A percentile compares a stretch with the other conserved stretches of the same genome.
Evolutionary conservation across 2,329 filamentous ascomycete genomes (phyloP).

Genomic region (Bipolaris bicolor): DNA sequence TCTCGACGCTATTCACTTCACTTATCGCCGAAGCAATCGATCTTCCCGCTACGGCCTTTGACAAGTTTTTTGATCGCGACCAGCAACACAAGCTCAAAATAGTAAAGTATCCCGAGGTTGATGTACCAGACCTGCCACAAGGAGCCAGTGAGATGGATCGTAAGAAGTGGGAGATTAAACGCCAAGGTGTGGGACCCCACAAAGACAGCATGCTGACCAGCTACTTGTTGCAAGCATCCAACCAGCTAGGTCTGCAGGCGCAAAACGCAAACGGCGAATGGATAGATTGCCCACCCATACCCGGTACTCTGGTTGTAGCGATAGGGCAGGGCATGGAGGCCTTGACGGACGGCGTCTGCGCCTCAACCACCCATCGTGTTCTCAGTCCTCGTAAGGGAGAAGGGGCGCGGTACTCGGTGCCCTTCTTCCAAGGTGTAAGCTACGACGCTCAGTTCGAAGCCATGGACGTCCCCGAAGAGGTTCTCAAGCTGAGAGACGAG

Average conservation of each 20-base stretch:
- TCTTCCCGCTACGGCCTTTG: constrained; percentile 71
- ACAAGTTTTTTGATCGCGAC: constrained; percentile 74
- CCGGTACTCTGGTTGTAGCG: constrained; percentile 81
- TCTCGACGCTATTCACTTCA: constrained; percentile 76
- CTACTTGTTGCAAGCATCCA: constrained; percentile 79
- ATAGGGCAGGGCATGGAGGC: constrained; percentile 89
- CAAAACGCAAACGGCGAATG: constrained; percentile 79
- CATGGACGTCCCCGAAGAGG: constrained; percentile 70
- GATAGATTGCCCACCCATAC: constrained; percentile 80
- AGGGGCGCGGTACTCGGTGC: constrained; percentile 78
- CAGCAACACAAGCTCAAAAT: constrained; percentile 89
- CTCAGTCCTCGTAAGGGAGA: constrained; percentile 72
- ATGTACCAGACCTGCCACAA: constrained; percentile 37
- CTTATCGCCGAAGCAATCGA: constrained; percentile 85
- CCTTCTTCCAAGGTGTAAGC: constrained; percentile 87
- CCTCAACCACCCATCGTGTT: constrained; percentile 81
- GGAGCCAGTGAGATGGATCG: constrained; percentile 42
- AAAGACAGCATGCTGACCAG: constrained; percentile 85
- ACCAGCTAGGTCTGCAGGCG: constrained; percentile 79
- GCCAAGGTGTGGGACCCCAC: constrained; percentile 74
- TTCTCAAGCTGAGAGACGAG: constrained; percentile 66
- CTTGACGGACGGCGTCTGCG: constrained; percentile 80
- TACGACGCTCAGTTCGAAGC: constrained; percentile 81
- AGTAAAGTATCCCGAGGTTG: constrained; percentile 78
- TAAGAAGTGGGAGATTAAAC: constrained; percentile 59